Percentiles rank a stretch among this genome's conserved stretches.
phyloP scores from a whole-genome alignment of 1,284 basidiomycete genomes.

The Melampsora americana region DNA sequence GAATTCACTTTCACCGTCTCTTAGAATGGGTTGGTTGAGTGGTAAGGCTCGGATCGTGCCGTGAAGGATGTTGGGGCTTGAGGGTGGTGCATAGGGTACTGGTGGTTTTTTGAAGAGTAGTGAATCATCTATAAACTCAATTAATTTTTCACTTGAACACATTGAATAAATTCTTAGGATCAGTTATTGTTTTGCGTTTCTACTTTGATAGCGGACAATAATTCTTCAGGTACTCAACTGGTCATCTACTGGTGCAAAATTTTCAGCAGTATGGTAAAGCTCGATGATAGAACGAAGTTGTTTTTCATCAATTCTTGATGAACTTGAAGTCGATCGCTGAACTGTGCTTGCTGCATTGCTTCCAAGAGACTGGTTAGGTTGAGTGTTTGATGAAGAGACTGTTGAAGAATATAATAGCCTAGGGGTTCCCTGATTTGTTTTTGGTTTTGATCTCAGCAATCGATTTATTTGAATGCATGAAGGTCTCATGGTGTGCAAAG shows the following conservation, averaged over 20 bases:
- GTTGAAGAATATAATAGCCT: background rate
- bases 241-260: conserved; percentile 31
- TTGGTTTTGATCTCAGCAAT: background rate
- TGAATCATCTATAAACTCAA: conserved; percentile 42
- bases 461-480: too few relatives aligned
- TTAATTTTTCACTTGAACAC: conserved; percentile 22
- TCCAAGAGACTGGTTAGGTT: background rate
- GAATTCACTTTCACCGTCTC: conserved; percentile 27
- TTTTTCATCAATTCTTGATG: background rate
- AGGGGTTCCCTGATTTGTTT: background rate
- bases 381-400: background rate
- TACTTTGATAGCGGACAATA: too few relatives aligned
- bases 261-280: conserved; percentile 32
- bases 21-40: conserved; percentile 26
- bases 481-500: too few relatives aligned
- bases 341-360: background rate
- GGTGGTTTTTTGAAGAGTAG: conserved; percentile 31
- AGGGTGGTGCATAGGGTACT: conserved; percentile 9
- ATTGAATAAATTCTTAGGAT: background rate
- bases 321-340: background rate
- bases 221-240: conserved; percentile 12
- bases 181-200: background rate
- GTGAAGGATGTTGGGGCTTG: background rate
- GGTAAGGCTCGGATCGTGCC: conserved; percentile 15
- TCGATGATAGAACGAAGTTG: conserved; percentile 36